Conservation (phyloP, 345 rosid genomes). For the Crucihimalaya himalaica region DNA sequence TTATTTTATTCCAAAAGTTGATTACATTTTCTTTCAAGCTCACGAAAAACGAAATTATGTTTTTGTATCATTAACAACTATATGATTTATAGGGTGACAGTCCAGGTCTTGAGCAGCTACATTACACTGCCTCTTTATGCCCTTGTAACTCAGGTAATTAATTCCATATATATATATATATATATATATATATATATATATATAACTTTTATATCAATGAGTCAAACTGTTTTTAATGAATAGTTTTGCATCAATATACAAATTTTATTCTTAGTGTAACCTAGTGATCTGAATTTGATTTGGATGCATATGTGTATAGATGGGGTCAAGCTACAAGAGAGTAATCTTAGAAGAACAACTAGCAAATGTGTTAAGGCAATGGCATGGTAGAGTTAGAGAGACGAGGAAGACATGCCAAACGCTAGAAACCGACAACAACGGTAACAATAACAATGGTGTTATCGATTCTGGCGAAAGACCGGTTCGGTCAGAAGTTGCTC, state of each 20-base stretch:
- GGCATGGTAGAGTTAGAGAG: slow-evolving; percentile 42
- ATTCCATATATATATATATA: not conserved
- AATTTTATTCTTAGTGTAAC: not conserved
- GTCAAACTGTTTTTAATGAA: not conserved
- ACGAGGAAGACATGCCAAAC: slow-evolving; percentile 38
- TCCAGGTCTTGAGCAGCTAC: slow-evolving; percentile 69
- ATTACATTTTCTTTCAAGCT: not conserved
- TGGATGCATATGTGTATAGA: slow-evolving; percentile 30
- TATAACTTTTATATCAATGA: not conserved
- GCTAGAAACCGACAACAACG: not conserved
- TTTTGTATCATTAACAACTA: not conserved
- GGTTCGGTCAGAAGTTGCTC: not conserved
- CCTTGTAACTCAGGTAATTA: slow-evolving; percentile 65
- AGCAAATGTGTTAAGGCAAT: slow-evolving; percentile 38
- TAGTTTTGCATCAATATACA: not conserved
- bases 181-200: no score
- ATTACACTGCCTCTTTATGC: slow-evolving; percentile 88
- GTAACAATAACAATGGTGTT: not conserved
- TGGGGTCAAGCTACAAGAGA: slow-evolving; percentile 51
- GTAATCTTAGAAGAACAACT: slow-evolving; percentile 39
- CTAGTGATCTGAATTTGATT: not conserved
- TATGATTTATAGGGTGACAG: slow-evolving; percentile 49
- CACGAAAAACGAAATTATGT: not conserved
- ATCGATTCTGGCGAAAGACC: not conserved
- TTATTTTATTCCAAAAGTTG: not conserved